Evolutionary conservation across 2,329 filamentous ascomycete species (phyloP), one percentile per base, ranked within the genome.

Genomic region (Bipolaris oryzae): DNA sequence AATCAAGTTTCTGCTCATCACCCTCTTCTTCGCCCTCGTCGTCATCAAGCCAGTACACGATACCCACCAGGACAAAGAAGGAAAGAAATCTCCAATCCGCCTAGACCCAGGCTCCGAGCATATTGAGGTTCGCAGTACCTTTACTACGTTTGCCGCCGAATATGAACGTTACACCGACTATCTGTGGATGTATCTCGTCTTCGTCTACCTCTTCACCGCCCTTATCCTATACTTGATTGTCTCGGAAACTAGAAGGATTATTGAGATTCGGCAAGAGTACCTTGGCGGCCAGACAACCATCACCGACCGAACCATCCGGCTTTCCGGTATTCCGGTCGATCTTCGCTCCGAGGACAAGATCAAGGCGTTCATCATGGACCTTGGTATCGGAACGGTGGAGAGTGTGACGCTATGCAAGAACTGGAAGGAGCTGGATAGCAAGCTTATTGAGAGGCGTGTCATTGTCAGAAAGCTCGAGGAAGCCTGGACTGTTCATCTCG

Each of bases 251-350:
- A 86, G 89, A 64, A 89, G 87, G 57, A 89, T 99, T 50, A 96
- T 98, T 62, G 85, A 88, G 54, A 85, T 94, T 28, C 84, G 95
- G 21, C 95, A 99, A 75, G 87, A 92, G 56, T 99, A 97, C 72
- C 83, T 99, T 9, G 95, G 95, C 11, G 92, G 89, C 20, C 94
- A 98, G 76, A 93, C 90, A 0, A 98, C 94, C n/a, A 86, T 97
- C 49, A 98, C 95, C 1, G 95, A 99, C 76, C 87, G 93, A 31
- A 99, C 95, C 0, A 93, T 99, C 68, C 88, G 92, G 21, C 79
- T 99, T 16, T 95, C 94, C 0, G 94, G 94, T 0, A 94, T 99
- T 20, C 95, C 96, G 0, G 73, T 77, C 3, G 87, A 94, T 21
- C 78, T 98, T 57, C 85, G 91, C 55, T 89, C 89, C 0, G 94